Evolutionary conservation across 2,329 filamentous ascomycete species (phyloP).

Genomic region (Apiospora sp.): DNA sequence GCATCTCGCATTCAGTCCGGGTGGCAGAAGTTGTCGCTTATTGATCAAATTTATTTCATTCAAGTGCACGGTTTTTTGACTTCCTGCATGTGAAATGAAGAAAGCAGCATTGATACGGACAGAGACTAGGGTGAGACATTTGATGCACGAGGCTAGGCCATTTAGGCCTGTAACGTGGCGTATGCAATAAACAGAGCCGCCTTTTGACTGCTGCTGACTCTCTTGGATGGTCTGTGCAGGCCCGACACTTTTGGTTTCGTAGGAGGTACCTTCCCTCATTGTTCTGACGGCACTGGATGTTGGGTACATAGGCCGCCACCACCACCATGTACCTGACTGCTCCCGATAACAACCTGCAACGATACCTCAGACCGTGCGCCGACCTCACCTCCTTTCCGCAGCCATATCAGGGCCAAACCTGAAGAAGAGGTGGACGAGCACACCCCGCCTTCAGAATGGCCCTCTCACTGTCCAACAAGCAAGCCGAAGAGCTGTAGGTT

Average conservation of each 20-base stretch:
- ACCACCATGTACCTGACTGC: constrained; percentile 21
- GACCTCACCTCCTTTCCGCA: neutral
- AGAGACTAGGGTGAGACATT: neutral
- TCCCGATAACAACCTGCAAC: constrained; percentile 4
- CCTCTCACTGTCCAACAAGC: constrained; percentile 18
- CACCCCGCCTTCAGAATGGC: constrained; percentile 21
- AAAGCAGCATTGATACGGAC: neutral
- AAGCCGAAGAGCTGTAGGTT: constrained; percentile 19
- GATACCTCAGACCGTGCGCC: constrained; percentile 21
- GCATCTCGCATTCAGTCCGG: neutral
- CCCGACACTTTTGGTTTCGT: constrained; percentile 13
- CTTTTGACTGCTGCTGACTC: neutral
- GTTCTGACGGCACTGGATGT: constrained; percentile 10
- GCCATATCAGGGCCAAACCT: constrained; percentile 22
- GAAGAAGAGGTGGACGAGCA: constrained; percentile 21
- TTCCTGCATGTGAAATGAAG: neutral
- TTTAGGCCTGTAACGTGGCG: neutral
- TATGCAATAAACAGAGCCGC: constrained; percentile 18
- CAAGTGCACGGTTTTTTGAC: neutral
- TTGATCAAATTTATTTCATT: neutral
- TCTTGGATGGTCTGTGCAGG: constrained; percentile 16
- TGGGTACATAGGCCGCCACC: constrained; percentile 19
- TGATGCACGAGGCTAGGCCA: neutral
- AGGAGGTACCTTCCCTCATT: constrained; percentile 10
- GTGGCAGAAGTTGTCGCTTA: neutral